Base-by-base conservation (phyloP, 148 eudicot species). In the Arbutus unedo region DNA sequence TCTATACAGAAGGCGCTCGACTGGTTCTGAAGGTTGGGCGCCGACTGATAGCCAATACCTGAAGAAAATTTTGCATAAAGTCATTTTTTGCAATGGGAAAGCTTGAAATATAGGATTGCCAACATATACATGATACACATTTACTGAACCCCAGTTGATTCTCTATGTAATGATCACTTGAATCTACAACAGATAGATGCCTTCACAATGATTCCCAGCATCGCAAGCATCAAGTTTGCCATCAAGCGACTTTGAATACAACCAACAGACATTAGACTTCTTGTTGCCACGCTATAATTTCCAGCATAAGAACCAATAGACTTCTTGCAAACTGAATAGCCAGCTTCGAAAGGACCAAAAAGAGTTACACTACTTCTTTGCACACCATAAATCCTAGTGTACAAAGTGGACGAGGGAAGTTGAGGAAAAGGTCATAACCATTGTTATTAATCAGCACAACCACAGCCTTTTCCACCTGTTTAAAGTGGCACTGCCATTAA, bases 21-120 rank as follows among this genome's bases (percentile, higher is more conserved):
- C 92, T 44, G 98, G 97, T 13, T 96, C 98, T 4, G 99, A 94
- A 43, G 98, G 97, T 76, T 96, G 98, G 62, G 98, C 99, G 51
- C 99, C 99, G 55, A 94, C 98, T 54, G 99, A 93, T 53, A 92
- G 84, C 95, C 97, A 93, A 82, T 95, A 95, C 85, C 98, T 96
- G 86, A 79, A 62, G 41, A 41, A 82, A 56, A 25, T 51, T 18
- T 45, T 11, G 45, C 38, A 5, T 57, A 64, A 31, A 3, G 47
- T 38, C 73, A 68, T 68, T 31, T 31, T 68, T 31, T 68, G 45
- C 47, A 4, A 4, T 4, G 9, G 18, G 43, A 11, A 14, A 38
- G 47, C 43, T 68, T 68, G 15, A 41, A 68, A 31, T 2, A 31
- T 21, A 68, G 45, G 7, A 31, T 38, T 3, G 3, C 44, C 15